Evolutionary conservation across 148 eudicot species (phyloP), one percentile per base, ranked within the genome.

Genomic region (Simmondsia chinensis): DNA sequence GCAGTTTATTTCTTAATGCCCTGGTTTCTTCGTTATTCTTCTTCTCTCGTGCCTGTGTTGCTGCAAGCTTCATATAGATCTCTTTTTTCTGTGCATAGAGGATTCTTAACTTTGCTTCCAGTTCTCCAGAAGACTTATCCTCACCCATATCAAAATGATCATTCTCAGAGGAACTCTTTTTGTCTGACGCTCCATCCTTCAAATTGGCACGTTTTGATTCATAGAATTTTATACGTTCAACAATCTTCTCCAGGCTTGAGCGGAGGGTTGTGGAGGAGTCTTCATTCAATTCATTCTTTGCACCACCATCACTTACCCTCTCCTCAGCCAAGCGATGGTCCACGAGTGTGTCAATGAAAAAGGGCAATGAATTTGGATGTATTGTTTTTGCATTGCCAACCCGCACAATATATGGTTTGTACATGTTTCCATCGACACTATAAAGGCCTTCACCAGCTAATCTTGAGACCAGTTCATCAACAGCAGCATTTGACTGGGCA

Each of bases 401-500:
- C 56, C 99, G 84, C 27, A 93, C 99, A 72, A 93, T 81, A 69
- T 79, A 93, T 35, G 99, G 99, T 73, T 66, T 86, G 73, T 72
- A 87, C 68, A 66, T 73, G 32, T 54, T 48, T 57, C 99, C 99
- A 69, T 93, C 72, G 59, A 59, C 59, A 33, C 94, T 89, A 73
- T 80, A 86, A 50, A 93, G 73, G 52, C 99, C 99, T 59, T 77
- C 83, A 57, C 71, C 72, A 28, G 86, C 69, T 67, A 93, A 75
- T 61, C 99, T 79, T 33, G 96, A 78, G 29, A 93, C 88, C 56
- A 93, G 57, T 72, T 93, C 99, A 72, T 93, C 99, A 54, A 86
- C 96, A 36, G 99, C 99, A 54, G 99, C 99, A 77, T 93, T 93
- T 15, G 99, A 93, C 62, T 93, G 99, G 27, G 99, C 99, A 80